These are phyloP conservation scores for Gossypium gossypioides DNA, from an alignment of 441 rosid genomes.

Conservation along the genomic window DNA sequence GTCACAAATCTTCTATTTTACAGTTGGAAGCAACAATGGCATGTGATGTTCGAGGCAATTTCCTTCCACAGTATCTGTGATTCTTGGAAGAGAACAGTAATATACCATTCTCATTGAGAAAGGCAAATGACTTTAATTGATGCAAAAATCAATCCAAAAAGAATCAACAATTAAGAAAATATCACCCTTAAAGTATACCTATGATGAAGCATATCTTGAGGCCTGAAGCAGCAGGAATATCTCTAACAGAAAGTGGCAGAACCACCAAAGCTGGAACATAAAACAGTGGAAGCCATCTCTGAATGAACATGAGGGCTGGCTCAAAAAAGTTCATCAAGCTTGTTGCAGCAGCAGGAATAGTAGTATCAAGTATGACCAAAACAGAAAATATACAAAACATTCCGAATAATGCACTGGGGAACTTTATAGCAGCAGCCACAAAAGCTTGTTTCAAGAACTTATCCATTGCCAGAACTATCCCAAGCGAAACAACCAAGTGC, in stretches of 20 bases:
- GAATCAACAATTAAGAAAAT: background rate
- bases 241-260: constrained; percentile 79
- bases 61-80: background rate
- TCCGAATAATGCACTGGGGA: constrained; percentile 91
- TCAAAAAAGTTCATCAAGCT: constrained; percentile 68
- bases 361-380: constrained; percentile 50
- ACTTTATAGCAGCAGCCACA: constrained; percentile 73
- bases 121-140: background rate
- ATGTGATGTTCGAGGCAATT: background rate
- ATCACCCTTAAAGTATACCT: constrained; percentile 27
- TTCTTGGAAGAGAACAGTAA: background rate
- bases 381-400: constrained; percentile 94
- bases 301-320: constrained; percentile 77
- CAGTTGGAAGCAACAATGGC: constrained; percentile 5
- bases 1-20: background rate
- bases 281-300: constrained; percentile 95
- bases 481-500: constrained; percentile 71
- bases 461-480: constrained; percentile 66
- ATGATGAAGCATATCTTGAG: constrained; percentile 75
- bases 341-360: constrained; percentile 61
- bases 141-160: background rate
- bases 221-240: constrained; percentile 88
- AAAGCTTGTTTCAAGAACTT: constrained; percentile 65
- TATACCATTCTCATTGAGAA: background rate
- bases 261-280: constrained; percentile 90